Evolutionary conservation across 371 early-diverging fungal species (phyloP).

Genomic region (Quaeritorhiza haematococci): DNA sequence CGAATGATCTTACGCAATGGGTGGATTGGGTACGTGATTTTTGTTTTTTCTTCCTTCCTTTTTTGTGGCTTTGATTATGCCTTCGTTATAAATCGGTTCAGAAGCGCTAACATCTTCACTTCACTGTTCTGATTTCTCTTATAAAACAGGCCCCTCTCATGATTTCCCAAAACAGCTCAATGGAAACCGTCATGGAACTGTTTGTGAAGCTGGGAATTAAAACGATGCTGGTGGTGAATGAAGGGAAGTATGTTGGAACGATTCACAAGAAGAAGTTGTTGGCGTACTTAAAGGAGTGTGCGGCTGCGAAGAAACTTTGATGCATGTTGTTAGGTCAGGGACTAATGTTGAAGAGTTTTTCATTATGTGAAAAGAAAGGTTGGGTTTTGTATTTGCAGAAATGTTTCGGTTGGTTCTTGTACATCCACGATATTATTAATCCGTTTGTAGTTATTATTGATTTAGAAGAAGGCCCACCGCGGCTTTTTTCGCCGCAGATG

Average conservation of each 20-base stretch:
- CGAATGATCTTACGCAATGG: slow-evolving; percentile 61
- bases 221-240: slow-evolving; percentile 31
- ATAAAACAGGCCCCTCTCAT: slow-evolving; percentile 79
- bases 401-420: too few relatives aligned
- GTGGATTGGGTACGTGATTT: slow-evolving; percentile 54
- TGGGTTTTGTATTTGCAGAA: too few relatives aligned
- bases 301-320: too few relatives aligned
- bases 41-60: background rate
- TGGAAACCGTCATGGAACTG: slow-evolving; percentile 82
- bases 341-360: too few relatives aligned
- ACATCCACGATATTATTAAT: too few relatives aligned
- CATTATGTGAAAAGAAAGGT: too few relatives aligned
- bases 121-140: too few relatives aligned
- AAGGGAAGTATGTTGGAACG: slow-evolving; percentile 64
- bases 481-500: too few relatives aligned
- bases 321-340: too few relatives aligned
- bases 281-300: slow-evolving; percentile 60
- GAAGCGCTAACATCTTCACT: too few relatives aligned
- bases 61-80: background rate
- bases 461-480: too few relatives aligned
- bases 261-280: slow-evolving; percentile 72
- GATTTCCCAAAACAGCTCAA: slow-evolving; percentile 65
- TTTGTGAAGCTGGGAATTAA: slow-evolving; percentile 77
- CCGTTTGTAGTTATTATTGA: too few relatives aligned
- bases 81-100: slow-evolving; percentile 4